These are phyloP conservation scores for Botrytis cinerea DNA, from an alignment of 2,329 filamentous ascomycete genomes.

Conservation along the genomic window DNA sequence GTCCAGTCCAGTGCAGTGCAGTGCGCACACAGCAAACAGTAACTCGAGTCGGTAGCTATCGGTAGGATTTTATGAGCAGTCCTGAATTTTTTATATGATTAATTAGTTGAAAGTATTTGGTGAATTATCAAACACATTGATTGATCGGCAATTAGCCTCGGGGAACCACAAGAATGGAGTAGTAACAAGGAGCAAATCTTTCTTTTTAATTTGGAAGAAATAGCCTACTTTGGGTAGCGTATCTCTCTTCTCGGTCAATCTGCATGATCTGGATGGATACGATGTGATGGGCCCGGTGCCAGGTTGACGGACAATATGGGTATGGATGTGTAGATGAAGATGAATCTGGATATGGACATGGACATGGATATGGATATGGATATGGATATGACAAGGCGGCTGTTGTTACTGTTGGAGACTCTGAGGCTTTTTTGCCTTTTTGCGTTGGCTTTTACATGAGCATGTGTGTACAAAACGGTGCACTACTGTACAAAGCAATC, in stretches of 20 bases:
- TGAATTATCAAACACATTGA: neutral
- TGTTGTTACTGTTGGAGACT: neutral
- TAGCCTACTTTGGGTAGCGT: neutral
- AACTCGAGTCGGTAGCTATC: neutral
- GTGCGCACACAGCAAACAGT: neutral
- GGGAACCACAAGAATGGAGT: neutral
- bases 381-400: neutral
- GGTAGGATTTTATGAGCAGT: too few relatives aligned
- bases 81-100: neutral
- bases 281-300: neutral
- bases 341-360: neutral
- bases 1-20: neutral
- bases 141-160: conserved; percentile 17
- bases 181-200: neutral
- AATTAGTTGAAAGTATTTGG: neutral
- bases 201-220: neutral
- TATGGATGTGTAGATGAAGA: neutral
- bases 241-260: neutral
- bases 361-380: neutral
- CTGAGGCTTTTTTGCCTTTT: neutral
- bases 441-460: conserved; percentile 13
- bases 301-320: neutral
- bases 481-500: neutral
- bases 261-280: neutral
- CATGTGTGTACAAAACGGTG: conserved; percentile 8